Percentiles rank a stretch among this genome's conserved stretches.
These are phyloP conservation scores for Entamoeba moshkovskii DNA, from an alignment of 208 protist species.

Conservation along the genomic window DNA sequence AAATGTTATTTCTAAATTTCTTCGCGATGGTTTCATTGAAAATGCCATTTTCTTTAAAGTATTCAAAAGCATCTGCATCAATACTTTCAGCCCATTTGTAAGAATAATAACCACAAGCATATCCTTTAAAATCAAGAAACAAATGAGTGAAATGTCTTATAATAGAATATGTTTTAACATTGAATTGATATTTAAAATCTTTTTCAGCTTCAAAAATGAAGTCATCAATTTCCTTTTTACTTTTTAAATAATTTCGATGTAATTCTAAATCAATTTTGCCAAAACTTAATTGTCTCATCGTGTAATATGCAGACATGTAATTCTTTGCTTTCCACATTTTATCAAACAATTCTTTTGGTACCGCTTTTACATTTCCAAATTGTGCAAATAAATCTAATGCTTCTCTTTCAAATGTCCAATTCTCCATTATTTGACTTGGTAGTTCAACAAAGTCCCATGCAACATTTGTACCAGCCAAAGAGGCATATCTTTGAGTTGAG, in stretches of 20 bases:
- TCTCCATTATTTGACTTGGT: neutral
- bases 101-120: neutral
- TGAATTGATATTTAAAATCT: neutral
- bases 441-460: neutral
- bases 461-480: neutral
- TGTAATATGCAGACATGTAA: neutral
- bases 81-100: slow-evolving; percentile 8
- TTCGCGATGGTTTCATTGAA: neutral
- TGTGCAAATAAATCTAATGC: neutral
- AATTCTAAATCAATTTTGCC: neutral
- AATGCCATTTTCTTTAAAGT: neutral
- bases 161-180: neutral
- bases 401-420: neutral
- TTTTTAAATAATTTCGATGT: neutral
- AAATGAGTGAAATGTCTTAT: neutral
- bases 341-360: neutral
- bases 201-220: neutral
- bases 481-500: neutral
- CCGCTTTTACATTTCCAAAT: too few relatives aligned
- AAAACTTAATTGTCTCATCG: neutral
- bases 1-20: neutral
- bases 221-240: neutral
- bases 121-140: neutral
- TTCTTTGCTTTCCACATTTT: neutral
- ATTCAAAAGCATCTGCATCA: neutral